Evolutionary conservation across 2,329 filamentous ascomycete species (phyloP).

Genomic region (Beauveria rudraprayagi): DNA sequence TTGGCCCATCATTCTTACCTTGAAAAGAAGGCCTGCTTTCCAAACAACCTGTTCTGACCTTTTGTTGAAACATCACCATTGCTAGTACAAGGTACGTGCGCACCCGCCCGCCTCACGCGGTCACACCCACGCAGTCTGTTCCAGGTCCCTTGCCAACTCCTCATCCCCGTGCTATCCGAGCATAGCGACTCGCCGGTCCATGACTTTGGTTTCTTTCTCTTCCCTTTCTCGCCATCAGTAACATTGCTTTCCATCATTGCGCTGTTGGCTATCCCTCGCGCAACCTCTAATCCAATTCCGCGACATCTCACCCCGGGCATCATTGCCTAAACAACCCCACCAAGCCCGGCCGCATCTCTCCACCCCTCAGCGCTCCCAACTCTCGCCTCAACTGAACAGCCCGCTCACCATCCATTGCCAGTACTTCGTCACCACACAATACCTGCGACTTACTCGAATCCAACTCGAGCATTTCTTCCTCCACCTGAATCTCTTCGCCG

Average conservation of each 20-base stretch:
- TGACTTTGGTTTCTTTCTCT: not conserved
- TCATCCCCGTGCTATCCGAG: not conserved
- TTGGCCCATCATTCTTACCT: not conserved
- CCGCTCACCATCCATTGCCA: conserved; percentile 3
- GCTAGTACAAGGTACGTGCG: conserved; percentile 6
- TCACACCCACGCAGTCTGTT: not conserved
- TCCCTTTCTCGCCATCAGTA: not conserved
- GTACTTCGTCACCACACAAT: not conserved
- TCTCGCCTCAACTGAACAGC: not conserved
- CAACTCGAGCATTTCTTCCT: not conserved
- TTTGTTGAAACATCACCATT: not conserved
- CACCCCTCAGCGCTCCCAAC: not conserved
- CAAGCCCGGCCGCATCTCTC: conserved; percentile 1
- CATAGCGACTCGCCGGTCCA: not conserved
- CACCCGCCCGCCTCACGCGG: not conserved
- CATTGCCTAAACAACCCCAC: conserved; percentile 8
- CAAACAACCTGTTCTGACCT: not conserved
- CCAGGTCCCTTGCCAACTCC: not conserved
- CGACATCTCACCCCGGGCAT: not conserved
- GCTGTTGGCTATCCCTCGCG: not conserved
- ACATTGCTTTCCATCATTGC: not conserved
- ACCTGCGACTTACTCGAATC: not conserved
- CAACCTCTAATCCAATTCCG: not conserved
- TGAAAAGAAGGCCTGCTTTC: no score
- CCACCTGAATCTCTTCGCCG: not conserved